phyloP scores from a whole-genome alignment of 345 rosid genomes.

The Barbarea vulgaris region DNA sequence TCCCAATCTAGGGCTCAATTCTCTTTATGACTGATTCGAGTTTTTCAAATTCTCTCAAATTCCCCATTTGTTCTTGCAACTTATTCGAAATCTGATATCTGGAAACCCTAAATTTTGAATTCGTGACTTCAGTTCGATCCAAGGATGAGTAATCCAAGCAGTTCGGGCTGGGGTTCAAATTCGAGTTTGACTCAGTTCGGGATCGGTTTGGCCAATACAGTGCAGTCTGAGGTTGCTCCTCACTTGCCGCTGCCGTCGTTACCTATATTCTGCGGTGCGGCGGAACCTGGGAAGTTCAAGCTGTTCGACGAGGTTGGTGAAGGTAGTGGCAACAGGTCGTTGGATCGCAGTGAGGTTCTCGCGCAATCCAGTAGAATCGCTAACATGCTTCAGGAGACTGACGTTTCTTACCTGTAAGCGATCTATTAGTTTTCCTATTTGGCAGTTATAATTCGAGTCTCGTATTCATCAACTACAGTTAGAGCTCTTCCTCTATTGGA shows the following conservation, averaged over 20 bases:
- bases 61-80: constrained; percentile 23
- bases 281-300: constrained; percentile 66
- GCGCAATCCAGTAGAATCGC: constrained; percentile 74
- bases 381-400: constrained; percentile 67
- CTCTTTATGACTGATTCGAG: constrained; percentile 20
- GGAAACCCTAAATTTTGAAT: constrained; percentile 37
- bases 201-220: constrained; percentile 83
- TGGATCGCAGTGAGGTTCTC: constrained; percentile 70
- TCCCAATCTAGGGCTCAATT: constrained; percentile 54
- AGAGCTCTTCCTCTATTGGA: not conserved
- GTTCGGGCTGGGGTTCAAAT: constrained; percentile 48
- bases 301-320: constrained; percentile 58
- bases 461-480: constrained; percentile 4
- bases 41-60: constrained; percentile 40
- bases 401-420: constrained; percentile 92
- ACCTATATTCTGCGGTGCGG: constrained; percentile 84
- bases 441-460: constrained; percentile 5
- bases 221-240: constrained; percentile 91
- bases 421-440: constrained; percentile 23
- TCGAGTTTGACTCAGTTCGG: constrained; percentile 54
- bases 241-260: constrained; percentile 89
- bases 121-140: constrained; percentile 45
- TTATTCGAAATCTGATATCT: constrained; percentile 20
- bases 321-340: constrained; percentile 44
- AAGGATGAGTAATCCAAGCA: constrained; percentile 67